Evolutionary conservation across 2,329 filamentous ascomycete genomes (phyloP).

Genomic region (Rhytidhysteron rufulum): DNA sequence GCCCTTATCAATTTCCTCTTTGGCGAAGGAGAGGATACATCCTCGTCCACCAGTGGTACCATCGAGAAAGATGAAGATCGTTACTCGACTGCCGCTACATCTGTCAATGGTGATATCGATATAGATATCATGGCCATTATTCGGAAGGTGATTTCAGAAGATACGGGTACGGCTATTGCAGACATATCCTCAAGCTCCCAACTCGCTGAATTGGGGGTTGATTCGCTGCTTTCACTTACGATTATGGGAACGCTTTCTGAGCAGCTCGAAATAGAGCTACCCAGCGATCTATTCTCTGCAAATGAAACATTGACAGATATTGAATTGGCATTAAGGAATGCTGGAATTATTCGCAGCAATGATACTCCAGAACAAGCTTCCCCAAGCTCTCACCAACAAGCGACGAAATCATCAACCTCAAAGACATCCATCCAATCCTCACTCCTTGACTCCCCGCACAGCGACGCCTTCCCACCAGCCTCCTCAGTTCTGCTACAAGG

Average conservation of each 20-base stretch:
- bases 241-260: conserved; percentile 14
- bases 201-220: conserved; percentile 23
- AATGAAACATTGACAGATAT: conserved; percentile 7
- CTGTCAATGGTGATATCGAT: conserved; percentile 6
- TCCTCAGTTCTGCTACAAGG: conserved; percentile 44
- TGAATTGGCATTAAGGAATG: conserved; percentile 7
- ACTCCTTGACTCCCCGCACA: too few species aligned
- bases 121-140: conserved; percentile 7
- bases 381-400: too few species aligned
- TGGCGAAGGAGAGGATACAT: conserved; percentile 3
- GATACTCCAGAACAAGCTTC: too few species aligned
- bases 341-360: too few species aligned
- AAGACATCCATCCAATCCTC: too few species aligned
- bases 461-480: conserved; percentile 3
- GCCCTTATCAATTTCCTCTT: conserved; percentile 3
- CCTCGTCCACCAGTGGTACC: conserved; percentile 5
- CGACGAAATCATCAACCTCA: too few species aligned
- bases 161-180: conserved; percentile 6
- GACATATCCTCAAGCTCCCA: conserved; percentile 9
- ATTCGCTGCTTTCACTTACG: conserved; percentile 22
- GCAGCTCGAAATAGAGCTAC: conserved; percentile 13
- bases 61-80: conserved; percentile 4
- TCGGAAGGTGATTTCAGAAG: conserved; percentile 7
- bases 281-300: conserved; percentile 11
- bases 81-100: conserved; percentile 5